phyloP scores from a whole-genome alignment of 2,329 filamentous ascomycete species.

The Trichoderma simmonsii region DNA sequence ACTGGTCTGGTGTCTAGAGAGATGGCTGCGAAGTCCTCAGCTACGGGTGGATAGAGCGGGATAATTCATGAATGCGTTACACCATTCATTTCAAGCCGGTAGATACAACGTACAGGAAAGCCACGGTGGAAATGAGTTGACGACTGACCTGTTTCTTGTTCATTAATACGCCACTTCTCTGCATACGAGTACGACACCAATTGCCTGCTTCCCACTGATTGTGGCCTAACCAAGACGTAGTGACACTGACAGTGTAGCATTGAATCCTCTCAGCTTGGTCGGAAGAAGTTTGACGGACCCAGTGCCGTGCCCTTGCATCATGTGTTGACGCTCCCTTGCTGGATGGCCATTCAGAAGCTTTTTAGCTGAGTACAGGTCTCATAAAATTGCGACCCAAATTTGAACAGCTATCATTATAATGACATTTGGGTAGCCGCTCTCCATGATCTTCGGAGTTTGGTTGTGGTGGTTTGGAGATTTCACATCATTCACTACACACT shows the following conservation, averaged over 20 bases:
- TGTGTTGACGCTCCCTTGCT: neutral
- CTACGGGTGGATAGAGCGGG: neutral
- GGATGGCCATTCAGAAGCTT: neutral
- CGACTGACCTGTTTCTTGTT: neutral
- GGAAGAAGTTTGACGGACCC: neutral
- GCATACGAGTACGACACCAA: neutral
- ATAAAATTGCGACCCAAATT: neutral
- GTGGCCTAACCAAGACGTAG: neutral
- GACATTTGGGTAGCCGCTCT: neutral
- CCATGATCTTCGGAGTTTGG: neutral
- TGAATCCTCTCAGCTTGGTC: neutral
- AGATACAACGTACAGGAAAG: neutral
- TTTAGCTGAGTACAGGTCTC: neutral
- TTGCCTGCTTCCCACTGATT: neutral
- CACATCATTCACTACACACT: neutral
- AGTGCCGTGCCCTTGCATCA: neutral
- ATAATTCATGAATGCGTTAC: neutral
- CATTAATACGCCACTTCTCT: neutral
- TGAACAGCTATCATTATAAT: neutral
- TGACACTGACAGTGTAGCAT: neutral
- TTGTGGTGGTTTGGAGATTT: neutral
- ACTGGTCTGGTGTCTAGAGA: neutral
- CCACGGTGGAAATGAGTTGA: neutral
- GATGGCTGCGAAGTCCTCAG: neutral
- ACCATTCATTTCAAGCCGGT: neutral